Base-by-base conservation (phyloP, 805 yeast genomes). In the Kuraishia capsulata region DNA sequence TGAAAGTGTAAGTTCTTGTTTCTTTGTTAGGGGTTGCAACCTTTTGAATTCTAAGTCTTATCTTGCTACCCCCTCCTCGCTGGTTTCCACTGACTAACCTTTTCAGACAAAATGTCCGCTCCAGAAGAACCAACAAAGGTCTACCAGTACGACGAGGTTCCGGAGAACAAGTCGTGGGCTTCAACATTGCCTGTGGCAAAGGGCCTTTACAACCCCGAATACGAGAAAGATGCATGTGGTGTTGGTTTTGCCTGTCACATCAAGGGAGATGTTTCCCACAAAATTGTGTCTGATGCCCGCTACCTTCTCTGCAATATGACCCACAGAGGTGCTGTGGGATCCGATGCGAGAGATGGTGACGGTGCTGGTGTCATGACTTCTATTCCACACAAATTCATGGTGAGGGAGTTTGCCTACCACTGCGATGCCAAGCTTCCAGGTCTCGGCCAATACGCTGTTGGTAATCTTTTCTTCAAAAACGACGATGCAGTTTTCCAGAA, bases 361-460 rank as follows among this genome's bases (percentile, higher is more conserved):
- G 98, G 98, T 63, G 98, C 98, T 20, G 98, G 98, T 61, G 87
- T 90, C 44, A 77, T 90, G 76, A 76, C 92, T 37, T 82, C 95
- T 23, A 78, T 90, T 45, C 96, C 97, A 26, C 96, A 89, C 64
- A 78, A 75, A 47, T 86, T 92, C 59, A 77, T 90, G 71, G 62
- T 63, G 42, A 77, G 90, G 59, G 97, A 90, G 65, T 89, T 89
- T 58, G 74, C 74, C 51, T 77, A 81, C 50, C 75, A 76, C 42
- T 71, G 81, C 53, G 67, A 76, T 47, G 65, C 85, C 39, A 70
- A 69, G 41, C 65, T 90, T 43, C 97, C 97, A 18, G 65, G 69
- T 4, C 64, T 69, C 43, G 95, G 95, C 44, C 94, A 87, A 59
- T 90, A 90, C 59, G 97, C 97, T 37, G 87, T 84, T 25, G 97